Base-by-base conservation (phyloP, 805 yeast genomes). In the Myxozyma monticola region DNA sequence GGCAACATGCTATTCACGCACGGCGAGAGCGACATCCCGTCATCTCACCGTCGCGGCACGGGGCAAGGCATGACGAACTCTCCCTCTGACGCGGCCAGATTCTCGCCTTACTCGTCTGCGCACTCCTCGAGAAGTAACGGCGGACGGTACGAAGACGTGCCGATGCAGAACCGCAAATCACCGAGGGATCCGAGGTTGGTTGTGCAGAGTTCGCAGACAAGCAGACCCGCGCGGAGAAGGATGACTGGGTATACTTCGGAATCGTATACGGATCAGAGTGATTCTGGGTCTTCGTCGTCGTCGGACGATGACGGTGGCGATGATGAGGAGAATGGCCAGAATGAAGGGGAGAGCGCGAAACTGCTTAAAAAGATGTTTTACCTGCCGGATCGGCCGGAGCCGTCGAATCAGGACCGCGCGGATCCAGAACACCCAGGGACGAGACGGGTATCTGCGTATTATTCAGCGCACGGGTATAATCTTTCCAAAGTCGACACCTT, bases 391-490 rank as follows among this genome's bases (percentile, higher is more conserved):
- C 35, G 28, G 14, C 47, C 47, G 1, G 40, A 34, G 31, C 39
- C 47, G 7, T 29, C 35, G 29, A 34, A 30, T 24, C 34, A 43
- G 18, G 31, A 43, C 18, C 34, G 33, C n/a, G 24, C 26, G 25
- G n/a, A 35, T 35, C 39, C 40, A 6, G 35, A 29, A 12, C 40
- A 31, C 3, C 26, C 39, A 17, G 40, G 40, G 2, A 43, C 40
- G 17, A 35, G 56, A 35, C 70, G 99, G 56, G 89, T 90, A 48
- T 90, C 98, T 0, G 97, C 98, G 1, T 91, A 91, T 68, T 79
- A 88, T 58, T 84, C 90, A 4, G 83, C 96, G 15, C 97, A 88
- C 50, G 87, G 85, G 28, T 83, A 88, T 62, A 76, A 86, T 61
- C 68, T 93, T 45, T 73, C 74, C 28, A 71, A 77, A 5, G 79